These are phyloP conservation scores for Fusarium gaditjirri DNA, from an alignment of 2,329 filamentous ascomycete species.

Conservation along the genomic window DNA sequence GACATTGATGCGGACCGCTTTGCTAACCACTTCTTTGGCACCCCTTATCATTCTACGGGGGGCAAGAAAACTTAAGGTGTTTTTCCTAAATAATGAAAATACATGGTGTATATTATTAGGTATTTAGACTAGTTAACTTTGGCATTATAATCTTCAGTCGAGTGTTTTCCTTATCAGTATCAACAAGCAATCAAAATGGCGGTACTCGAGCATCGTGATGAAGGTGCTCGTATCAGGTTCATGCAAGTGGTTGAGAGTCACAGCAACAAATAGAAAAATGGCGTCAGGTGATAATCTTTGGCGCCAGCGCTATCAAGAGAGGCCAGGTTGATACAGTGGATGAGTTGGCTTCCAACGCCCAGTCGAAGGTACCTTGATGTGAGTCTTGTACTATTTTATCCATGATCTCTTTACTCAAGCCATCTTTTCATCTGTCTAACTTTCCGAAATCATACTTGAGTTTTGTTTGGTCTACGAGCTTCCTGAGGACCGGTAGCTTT, in stretches of 20 bases:
- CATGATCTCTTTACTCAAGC: slow-evolving; percentile 1
- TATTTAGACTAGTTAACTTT: too few relatives aligned
- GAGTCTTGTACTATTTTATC: not conserved
- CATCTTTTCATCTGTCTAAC: not conserved
- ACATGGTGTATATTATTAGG: too few relatives aligned
- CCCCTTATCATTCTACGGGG: not conserved
- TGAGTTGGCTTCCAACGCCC: not conserved
- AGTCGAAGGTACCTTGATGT: not conserved
- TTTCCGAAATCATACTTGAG: not conserved
- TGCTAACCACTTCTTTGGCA: slow-evolving; percentile 13
- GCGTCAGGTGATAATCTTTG: slow-evolving; percentile 27
- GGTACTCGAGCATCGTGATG: slow-evolving; percentile 39
- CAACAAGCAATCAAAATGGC: slow-evolving; percentile 28
- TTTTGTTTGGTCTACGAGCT: not conserved
- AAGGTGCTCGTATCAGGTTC: slow-evolving; percentile 26
- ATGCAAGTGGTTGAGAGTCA: not conserved
- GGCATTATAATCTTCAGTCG: not conserved
- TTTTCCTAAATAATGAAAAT: too few relatives aligned
- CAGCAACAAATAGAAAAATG: not conserved
- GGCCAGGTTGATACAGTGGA: not conserved
- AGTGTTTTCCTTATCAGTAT: not conserved
- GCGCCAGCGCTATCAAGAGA: not conserved
- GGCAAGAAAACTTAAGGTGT: too few relatives aligned
- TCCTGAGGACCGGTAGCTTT: not conserved
- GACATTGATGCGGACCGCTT: not conserved